Conservation (phyloP, 495 filamentous ascomycete genomes). For the Aspergillus biplanus region DNA sequence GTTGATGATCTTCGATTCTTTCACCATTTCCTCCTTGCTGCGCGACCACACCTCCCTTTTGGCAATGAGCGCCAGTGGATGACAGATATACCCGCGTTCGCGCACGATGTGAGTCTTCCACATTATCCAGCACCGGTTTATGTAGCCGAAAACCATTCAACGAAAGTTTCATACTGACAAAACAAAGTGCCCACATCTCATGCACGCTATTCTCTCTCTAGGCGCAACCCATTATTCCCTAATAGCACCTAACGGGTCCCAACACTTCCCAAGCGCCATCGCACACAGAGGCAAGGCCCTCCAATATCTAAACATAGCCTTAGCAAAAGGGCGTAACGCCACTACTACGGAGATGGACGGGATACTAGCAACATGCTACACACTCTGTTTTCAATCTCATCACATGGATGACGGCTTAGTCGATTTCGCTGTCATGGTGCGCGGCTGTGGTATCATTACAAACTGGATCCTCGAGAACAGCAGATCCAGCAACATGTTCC, state of each 20-base stretch:
- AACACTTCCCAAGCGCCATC: slow-evolving; percentile 46
- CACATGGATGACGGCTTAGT: slow-evolving; percentile 61
- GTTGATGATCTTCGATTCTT: slow-evolving; percentile 64
- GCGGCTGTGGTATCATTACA: slow-evolving; percentile 59
- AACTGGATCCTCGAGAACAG: slow-evolving; percentile 45
- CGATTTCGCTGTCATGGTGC: slow-evolving; percentile 66
- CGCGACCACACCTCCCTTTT: slow-evolving; percentile 63
- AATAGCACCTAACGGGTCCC: slow-evolving; percentile 26
- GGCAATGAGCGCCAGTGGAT: slow-evolving; percentile 61
- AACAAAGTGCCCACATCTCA: slow-evolving; percentile 37
- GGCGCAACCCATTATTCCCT: slow-evolving; percentile 56
- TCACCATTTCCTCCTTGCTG: slow-evolving; percentile 61
- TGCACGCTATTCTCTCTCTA: slow-evolving; percentile 64
- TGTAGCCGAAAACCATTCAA: background rate
- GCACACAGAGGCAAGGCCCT: slow-evolving; percentile 60
- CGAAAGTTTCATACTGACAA: background rate
- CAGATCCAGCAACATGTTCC: slow-evolving; percentile 41
- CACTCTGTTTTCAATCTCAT: slow-evolving; percentile 62
- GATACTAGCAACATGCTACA: slow-evolving; percentile 60
- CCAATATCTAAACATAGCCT: slow-evolving; percentile 51
- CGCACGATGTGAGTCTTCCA: slow-evolving; percentile 51
- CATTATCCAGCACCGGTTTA: background rate
- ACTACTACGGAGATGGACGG: slow-evolving; percentile 45
- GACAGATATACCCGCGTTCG: slow-evolving; percentile 59
- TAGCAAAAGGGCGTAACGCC: slow-evolving; percentile 37